Conservation (phyloP, 1,284 basidiomycete species). For the Hymenochaete sp. region DNA sequence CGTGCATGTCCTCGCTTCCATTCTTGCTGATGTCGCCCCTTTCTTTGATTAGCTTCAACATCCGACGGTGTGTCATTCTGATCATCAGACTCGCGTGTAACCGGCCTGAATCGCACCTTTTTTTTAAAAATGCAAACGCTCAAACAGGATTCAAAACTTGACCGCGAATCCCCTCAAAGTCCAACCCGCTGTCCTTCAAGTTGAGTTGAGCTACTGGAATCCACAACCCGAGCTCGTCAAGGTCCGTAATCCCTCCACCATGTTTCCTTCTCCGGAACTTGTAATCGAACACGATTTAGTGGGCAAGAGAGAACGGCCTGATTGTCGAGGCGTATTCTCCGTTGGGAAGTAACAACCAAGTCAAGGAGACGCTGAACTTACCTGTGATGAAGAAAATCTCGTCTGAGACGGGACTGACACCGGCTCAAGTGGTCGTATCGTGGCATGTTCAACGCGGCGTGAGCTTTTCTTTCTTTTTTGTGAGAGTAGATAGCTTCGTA, state of each 20-base stretch:
- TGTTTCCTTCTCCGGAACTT: not conserved
- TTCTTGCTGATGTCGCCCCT: not conserved
- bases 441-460: slow-evolving; percentile 78
- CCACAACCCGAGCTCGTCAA: slow-evolving; percentile 75
- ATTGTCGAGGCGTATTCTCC: slow-evolving; percentile 76
- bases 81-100: too few relatives aligned
- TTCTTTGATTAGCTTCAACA: slow-evolving; percentile 42
- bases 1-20: not conserved
- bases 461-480: slow-evolving; percentile 22
- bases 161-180: slow-evolving; percentile 66
- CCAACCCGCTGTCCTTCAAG: slow-evolving; percentile 72
- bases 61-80: slow-evolving; percentile 30
- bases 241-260: slow-evolving; percentile 31
- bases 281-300: slow-evolving; percentile 28
- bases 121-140: not conserved
- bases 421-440: slow-evolving; percentile 71
- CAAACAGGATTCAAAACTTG: slow-evolving; percentile 46
- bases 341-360: slow-evolving; percentile 56
- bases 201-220: slow-evolving; percentile 77
- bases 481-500: not conserved
- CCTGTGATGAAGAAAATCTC: slow-evolving; percentile 58
- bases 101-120: too few relatives aligned
- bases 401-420: slow-evolving; percentile 56
- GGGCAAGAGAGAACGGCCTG: slow-evolving; percentile 54
- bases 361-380: slow-evolving; percentile 43